A percentile compares a stretch with the other conserved stretches of the same genome.
Evolutionary conservation across 148 eudicot species (phyloP).

Genomic region (Nepenthes gracilis): DNA sequence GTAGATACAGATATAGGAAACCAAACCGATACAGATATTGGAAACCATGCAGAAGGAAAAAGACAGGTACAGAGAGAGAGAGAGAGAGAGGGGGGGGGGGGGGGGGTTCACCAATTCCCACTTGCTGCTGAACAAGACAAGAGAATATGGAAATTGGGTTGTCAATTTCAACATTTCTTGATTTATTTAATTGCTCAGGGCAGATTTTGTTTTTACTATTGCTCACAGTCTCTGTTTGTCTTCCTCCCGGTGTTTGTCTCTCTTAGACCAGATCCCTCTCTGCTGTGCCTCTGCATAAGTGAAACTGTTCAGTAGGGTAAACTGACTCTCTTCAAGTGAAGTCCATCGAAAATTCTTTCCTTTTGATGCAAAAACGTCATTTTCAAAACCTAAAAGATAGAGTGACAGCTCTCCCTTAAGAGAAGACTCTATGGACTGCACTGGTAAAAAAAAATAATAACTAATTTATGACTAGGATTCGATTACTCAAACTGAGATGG

Average conservation of each 20-base stretch:
- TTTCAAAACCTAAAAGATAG: conserved; percentile 28
- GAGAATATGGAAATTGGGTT: conserved; percentile 1
- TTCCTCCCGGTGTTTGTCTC: neutral
- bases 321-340: conserved; percentile 12
- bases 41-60: conserved; percentile 7
- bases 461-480: no score
- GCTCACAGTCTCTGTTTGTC: neutral
- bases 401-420: neutral
- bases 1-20: no score
- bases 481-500: no score
- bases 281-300: neutral
- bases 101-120: conserved; percentile 55
- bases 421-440: neutral
- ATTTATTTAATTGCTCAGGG: neutral
- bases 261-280: neutral
- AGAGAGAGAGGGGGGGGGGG: no score
- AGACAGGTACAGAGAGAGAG: conserved; percentile 16
- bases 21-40: conserved; percentile 11
- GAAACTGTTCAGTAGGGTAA: neutral
- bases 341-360: conserved; percentile 8
- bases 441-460: conserved; percentile 22
- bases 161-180: neutral
- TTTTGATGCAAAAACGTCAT: conserved; percentile 45
- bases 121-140: conserved; percentile 34
- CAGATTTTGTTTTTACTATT: neutral